Base-by-base conservation (phyloP, 306 rosid species). In the Prunus fruticosa region DNA sequence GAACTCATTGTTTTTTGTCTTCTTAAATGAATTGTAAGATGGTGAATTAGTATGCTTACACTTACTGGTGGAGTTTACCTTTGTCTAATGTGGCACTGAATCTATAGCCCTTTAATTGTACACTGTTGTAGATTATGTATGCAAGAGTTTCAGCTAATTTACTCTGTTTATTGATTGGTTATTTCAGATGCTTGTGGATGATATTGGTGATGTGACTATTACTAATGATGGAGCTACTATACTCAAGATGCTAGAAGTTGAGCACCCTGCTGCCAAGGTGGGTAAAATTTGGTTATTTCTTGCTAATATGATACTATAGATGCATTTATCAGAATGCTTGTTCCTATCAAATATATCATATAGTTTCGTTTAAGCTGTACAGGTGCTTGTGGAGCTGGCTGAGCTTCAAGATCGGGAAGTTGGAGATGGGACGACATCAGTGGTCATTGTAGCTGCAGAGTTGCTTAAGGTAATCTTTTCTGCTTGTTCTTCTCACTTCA, bases 241-340 rank as follows among this genome's bases (percentile, higher is more conserved):
- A 61, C 98, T 96, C 73, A 96, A 85, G 86, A 92, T 96, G 97
- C 80, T 96, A 79, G 98, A 96, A 85, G 98, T 96, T 3, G 99
- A 96, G 86, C 99, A 96, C 69, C 98, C 99, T 38, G 98, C 99
- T 66, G 99, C 99, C 6, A 96, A 96, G 97, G 99, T 88, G 80
- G 51, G 73, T 12, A n/a, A 34, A 63, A 45, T 22, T 58, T 8
- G 3, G 63, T 50, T 25, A 20, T 46, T 73, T 23, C 45, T 46
- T 64, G 67, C 45, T 65, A 50, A 52, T 72, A 28, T 15, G 19
- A 18, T 52, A 6, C 4, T 71, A 51, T n/a, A 5, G 22, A 60
- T 76, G 20, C 23, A 3, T 53, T 38, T 71, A 18, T 38, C 64
- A n/a, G 15, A 32, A 34, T 5, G 9, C 50, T 27, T 14, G 14